phyloP scores from a whole-genome alignment of 2,329 filamentous ascomycete genomes.

The Myriosclerotinia scirpicola region DNA sequence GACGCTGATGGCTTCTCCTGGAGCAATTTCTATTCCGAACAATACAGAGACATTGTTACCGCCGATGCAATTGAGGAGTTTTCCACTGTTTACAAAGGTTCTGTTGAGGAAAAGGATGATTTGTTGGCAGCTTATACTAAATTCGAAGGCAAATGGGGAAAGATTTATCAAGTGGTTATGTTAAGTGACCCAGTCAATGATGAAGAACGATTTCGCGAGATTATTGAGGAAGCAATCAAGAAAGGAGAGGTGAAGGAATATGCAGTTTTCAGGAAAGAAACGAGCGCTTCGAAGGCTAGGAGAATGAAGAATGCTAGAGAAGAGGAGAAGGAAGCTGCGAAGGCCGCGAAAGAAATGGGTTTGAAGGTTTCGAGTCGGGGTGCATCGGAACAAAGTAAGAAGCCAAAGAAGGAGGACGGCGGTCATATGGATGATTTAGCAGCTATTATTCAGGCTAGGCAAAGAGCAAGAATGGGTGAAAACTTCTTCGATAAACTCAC shows the following conservation, averaged over 20 bases:
- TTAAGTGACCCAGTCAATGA: slow-evolving; percentile 80
- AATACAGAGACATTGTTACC: slow-evolving; percentile 76
- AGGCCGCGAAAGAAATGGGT: slow-evolving; percentile 72
- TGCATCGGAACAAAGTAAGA: slow-evolving; percentile 48
- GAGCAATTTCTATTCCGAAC: slow-evolving; percentile 83
- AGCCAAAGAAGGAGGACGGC: slow-evolving; percentile 44
- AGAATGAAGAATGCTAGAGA: slow-evolving; percentile 62
- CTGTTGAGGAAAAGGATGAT: slow-evolving; percentile 80
- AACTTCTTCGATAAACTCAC: slow-evolving; percentile 71
- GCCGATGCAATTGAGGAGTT: slow-evolving; percentile 74
- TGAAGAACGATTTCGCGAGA: slow-evolving; percentile 76
- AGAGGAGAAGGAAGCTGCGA: slow-evolving; percentile 67
- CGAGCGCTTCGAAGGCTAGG: slow-evolving; percentile 59
- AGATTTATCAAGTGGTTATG: slow-evolving; percentile 81
- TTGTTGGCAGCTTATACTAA: slow-evolving; percentile 74
- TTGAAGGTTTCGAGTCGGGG: slow-evolving; percentile 46
- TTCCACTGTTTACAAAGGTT: slow-evolving; percentile 75
- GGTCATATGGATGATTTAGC: slow-evolving; percentile 56
- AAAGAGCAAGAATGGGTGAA: slow-evolving; percentile 58
- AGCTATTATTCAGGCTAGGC: slow-evolving; percentile 72
- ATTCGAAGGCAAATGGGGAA: slow-evolving; percentile 71
- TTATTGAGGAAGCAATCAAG: slow-evolving; percentile 79
- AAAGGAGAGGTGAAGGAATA: slow-evolving; percentile 65
- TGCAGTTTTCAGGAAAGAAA: slow-evolving; percentile 70
- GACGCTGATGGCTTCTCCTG: slow-evolving; percentile 85